These are phyloP conservation scores for Eucalyptus brandiana DNA, from an alignment of 345 rosid genomes.

Conservation along the genomic window DNA sequence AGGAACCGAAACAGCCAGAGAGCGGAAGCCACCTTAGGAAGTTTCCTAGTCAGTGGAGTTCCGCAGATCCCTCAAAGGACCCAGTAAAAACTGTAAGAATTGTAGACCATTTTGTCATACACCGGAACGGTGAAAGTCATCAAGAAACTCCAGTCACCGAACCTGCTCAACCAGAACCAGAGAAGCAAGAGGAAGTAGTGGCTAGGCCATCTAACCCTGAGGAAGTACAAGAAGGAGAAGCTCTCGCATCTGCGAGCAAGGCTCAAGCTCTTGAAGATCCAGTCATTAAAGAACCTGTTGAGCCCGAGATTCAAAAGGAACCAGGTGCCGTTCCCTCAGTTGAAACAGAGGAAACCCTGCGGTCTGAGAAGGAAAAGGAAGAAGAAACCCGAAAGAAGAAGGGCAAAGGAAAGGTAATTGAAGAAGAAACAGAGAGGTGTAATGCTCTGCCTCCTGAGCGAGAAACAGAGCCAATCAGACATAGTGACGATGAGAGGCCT, in stretches of 20 bases:
- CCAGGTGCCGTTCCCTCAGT: too few species aligned
- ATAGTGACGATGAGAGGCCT: neutral
- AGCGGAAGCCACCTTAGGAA: conserved; percentile 42
- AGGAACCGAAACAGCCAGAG: conserved; percentile 34
- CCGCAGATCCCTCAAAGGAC: conserved; percentile 38
- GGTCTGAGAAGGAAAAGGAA: neutral
- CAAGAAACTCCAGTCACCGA: too few species aligned
- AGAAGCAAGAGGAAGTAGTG: too few species aligned
- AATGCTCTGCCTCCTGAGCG: neutral
- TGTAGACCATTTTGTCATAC: conserved; percentile 41
- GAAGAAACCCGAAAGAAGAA: neutral
- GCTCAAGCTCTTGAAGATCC: too few species aligned
- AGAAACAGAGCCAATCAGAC: neutral
- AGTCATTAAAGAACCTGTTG: too few species aligned
- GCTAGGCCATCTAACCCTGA: too few species aligned
- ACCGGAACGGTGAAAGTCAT: too few species aligned
- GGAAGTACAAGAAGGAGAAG: too few species aligned
- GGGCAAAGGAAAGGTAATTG: neutral
- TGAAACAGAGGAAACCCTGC: neutral
- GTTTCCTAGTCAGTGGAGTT: conserved; percentile 79
- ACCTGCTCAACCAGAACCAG: too few species aligned
- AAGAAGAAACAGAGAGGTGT: neutral
- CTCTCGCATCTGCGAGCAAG: neutral
- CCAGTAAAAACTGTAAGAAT: conserved; percentile 59
- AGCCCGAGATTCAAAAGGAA: too few species aligned